These are phyloP conservation scores for Harringtonia lauricola DNA, from an alignment of 2,329 filamentous ascomycete species.

Conservation along the genomic window DNA sequence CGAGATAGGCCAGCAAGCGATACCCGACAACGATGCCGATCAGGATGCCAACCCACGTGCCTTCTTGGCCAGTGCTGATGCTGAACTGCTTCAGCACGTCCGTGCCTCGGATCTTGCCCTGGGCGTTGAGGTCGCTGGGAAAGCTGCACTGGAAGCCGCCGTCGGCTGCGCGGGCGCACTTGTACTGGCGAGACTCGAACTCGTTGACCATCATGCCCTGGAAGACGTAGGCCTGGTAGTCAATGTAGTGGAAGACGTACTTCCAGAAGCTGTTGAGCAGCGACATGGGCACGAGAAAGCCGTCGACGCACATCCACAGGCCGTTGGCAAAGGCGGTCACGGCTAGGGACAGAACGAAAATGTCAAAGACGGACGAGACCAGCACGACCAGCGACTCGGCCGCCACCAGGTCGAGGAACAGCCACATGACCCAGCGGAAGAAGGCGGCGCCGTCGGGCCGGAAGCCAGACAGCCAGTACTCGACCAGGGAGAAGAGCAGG, in stretches of 20 bases:
- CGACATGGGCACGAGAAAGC: conserved; percentile 65
- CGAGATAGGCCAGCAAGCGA: conserved; percentile 23
- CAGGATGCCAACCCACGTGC: conserved; percentile 67
- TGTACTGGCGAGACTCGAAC: conserved; percentile 55
- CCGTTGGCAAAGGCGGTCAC: conserved; percentile 79
- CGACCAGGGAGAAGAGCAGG: conserved; percentile 61
- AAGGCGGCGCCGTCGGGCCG: conserved; percentile 53
- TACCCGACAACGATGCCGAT: conserved; percentile 66
- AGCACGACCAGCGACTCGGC: conserved; percentile 76
- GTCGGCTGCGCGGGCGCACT: conserved; percentile 29
- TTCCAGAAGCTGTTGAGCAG: conserved; percentile 75
- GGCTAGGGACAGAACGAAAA: conserved; percentile 70
- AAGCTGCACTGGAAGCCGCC: conserved; percentile 58
- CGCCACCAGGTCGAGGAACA: conserved; percentile 74
- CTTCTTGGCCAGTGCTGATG: conserved; percentile 51
- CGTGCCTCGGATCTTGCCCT: conserved; percentile 61
- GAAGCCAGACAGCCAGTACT: conserved; percentile 76
- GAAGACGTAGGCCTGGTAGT: conserved; percentile 81
- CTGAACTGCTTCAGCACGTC: conserved; percentile 61
- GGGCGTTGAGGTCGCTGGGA: conserved; percentile 42
- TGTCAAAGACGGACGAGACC: conserved; percentile 59
- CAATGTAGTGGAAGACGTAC: conserved; percentile 81
- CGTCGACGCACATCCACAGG: conserved; percentile 78
- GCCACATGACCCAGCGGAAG: conserved; percentile 71
- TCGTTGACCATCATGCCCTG: conserved; percentile 92